Evolutionary conservation across 2,329 filamentous ascomycete genomes (phyloP).

Genomic region (Claviceps sp.): DNA sequence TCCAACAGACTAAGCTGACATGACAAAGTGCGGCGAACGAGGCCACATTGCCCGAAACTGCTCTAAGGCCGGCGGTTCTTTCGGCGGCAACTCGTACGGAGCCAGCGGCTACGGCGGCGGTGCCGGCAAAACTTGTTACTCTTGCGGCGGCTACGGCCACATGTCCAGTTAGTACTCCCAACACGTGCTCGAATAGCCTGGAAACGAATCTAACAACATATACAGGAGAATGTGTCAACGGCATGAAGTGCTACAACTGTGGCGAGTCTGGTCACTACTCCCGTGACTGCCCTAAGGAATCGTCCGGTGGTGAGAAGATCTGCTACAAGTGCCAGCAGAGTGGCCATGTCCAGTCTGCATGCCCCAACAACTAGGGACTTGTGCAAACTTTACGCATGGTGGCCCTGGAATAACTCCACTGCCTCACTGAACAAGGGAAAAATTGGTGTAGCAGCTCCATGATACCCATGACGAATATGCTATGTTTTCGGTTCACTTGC

Average conservation of each 20-base stretch:
- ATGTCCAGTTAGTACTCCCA: constrained; percentile 59
- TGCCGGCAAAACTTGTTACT: constrained; percentile 85
- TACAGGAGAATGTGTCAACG: constrained; percentile 81
- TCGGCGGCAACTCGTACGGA: constrained; percentile 19
- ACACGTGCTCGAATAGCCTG: no score
- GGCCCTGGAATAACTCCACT: constrained; percentile 12
- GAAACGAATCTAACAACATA: constrained; percentile 9
- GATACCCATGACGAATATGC: constrained; percentile 27
- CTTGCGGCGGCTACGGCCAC: constrained; percentile 92
- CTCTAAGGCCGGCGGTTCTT: constrained; percentile 45
- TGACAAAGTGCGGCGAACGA: constrained; percentile 65
- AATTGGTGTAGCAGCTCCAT: constrained; percentile 28
- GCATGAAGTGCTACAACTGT: constrained; percentile 99
- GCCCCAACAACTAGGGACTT: constrained; percentile 51
- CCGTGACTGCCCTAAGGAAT: constrained; percentile 91
- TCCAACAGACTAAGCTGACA: background rate
- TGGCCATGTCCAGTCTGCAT: constrained; percentile 87
- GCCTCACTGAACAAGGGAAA: constrained; percentile 11
- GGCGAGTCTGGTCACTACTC: constrained; percentile 88
- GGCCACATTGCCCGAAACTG: constrained; percentile 95
- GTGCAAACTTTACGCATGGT: constrained; percentile 6
- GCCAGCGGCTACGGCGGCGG: constrained; percentile 30
- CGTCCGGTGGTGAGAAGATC: constrained; percentile 75
- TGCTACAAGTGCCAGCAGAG: constrained; percentile 89
- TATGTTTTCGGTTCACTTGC: constrained; percentile 12